Conservation (phyloP, 768 basidiomycete species). For the Cyclocybe aegerita region DNA sequence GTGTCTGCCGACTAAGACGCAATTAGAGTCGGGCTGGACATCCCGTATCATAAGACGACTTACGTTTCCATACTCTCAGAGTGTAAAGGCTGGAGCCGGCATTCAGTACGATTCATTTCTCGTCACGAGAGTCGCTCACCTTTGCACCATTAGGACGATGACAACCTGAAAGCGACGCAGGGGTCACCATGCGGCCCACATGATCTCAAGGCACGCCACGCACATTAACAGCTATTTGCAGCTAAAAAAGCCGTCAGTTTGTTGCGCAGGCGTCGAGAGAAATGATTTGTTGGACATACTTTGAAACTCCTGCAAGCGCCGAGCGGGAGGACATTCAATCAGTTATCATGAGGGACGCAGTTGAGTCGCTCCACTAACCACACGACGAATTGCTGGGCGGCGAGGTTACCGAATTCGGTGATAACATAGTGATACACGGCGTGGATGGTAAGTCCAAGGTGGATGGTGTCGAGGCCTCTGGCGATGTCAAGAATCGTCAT, state of each 20-base stretch:
- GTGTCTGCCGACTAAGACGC: constrained; percentile 12
- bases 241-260: constrained; percentile 15
- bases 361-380: constrained; percentile 23
- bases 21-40: constrained; percentile 12
- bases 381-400: constrained; percentile 19
- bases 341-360: neutral
- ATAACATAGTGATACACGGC: constrained; percentile 34
- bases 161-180: constrained; percentile 28
- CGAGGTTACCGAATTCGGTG: constrained; percentile 28
- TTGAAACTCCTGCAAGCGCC: constrained; percentile 24
- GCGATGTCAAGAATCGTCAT: neutral
- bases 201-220: constrained; percentile 7
- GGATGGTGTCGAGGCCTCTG: constrained; percentile 32
- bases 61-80: constrained; percentile 43
- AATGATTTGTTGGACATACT: neutral
- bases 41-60: constrained; percentile 16
- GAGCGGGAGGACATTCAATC: neutral
- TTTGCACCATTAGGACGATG: constrained; percentile 41
- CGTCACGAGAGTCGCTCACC: constrained; percentile 23
- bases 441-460: constrained; percentile 29
- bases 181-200: neutral
- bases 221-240: constrained; percentile 39
- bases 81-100: constrained; percentile 34
- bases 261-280: neutral
- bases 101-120: neutral